Conservation (phyloP, 306 rosid species). For the Pterocarpus santalinus region DNA sequence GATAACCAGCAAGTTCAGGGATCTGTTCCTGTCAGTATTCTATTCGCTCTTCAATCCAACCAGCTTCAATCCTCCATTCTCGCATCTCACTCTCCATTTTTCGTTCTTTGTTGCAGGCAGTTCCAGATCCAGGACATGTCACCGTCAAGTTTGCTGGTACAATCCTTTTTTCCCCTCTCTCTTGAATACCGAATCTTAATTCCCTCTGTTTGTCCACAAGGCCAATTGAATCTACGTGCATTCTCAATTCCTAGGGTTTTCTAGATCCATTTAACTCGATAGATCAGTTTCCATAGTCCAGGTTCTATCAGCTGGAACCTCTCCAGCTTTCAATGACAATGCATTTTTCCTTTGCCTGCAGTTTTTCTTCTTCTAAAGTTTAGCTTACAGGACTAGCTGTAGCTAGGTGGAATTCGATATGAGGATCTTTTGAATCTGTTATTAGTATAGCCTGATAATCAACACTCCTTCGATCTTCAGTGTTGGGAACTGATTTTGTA, state of each 20-base stretch:
- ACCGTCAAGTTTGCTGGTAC: slow-evolving; percentile 81
- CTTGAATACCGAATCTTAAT: neutral
- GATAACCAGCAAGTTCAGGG: slow-evolving; percentile 80
- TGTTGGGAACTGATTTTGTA: neutral
- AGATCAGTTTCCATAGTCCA: neutral
- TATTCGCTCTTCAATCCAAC: neutral
- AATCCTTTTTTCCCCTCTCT: neutral
- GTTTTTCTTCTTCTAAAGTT: neutral
- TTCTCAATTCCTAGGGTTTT: slow-evolving; percentile 14
- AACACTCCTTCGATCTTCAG: slow-evolving; percentile 5
- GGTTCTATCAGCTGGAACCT: neutral
- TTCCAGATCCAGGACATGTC: slow-evolving; percentile 77
- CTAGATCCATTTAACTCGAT: neutral
- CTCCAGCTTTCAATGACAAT: neutral
- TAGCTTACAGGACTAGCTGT: neutral
- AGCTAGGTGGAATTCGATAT: slow-evolving; percentile 22
- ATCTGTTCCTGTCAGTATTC: slow-evolving; percentile 79
- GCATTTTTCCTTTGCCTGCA: neutral
- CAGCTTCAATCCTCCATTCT: neutral
- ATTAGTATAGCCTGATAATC: neutral
- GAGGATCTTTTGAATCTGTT: slow-evolving; percentile 7
- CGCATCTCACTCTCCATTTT: slow-evolving; percentile 27
- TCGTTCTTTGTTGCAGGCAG: slow-evolving; percentile 67
- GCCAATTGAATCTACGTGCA: neutral
- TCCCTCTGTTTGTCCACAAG: neutral